Base-by-base conservation (phyloP, 257 asterid species). In the Verbascum thapsus region DNA sequence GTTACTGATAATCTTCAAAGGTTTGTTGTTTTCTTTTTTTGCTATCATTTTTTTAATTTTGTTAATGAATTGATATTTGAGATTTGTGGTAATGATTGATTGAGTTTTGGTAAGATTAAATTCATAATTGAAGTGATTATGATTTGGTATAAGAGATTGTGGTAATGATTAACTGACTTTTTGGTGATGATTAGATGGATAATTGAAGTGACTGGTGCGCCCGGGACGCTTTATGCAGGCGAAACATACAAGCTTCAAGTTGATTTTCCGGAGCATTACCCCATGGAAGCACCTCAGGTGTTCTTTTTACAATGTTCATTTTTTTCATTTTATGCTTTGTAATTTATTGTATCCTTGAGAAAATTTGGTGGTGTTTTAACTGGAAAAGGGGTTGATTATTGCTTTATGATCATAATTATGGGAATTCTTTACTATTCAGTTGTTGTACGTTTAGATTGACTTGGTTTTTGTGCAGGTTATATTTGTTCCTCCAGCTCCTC, bases 1-100 rank as follows among this genome's bases (percentile, higher is more conserved):
- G 83, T 76, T 43, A 87, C 97, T 64, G 99, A 92, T 72, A 87
- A 92, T 85, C 96, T 92, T 55, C 91, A 92, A 56, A 92, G 96
- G 99, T 26, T 5, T 26, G 2, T 26, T 26, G 45, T 20, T 23
- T 60, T 37, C 45, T 8, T 4, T 50, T 51, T 59, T 52, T 61
- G 3, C 40, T 4, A 1, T 26, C 32, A 26, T 26, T 26, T 26
- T 1, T 5, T 39, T 19, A 9, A 0, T 22, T 18, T 11, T 53
- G 3, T 35, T 56, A 3, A 30, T 58, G 15, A 19, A 32, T 47
- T 67, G 44, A 37, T 10, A 41, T 35, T 63, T 7, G n/a, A 12
- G 32, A 10, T n/a, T 23, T 37, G 3, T 16, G 18, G 53, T 48
- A n/a, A 49, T 32, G 47, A 44, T 42, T 49, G 39, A 42, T 47